Conservation (phyloP, 805 yeast genomes). For the Candida methanosorbosa region DNA sequence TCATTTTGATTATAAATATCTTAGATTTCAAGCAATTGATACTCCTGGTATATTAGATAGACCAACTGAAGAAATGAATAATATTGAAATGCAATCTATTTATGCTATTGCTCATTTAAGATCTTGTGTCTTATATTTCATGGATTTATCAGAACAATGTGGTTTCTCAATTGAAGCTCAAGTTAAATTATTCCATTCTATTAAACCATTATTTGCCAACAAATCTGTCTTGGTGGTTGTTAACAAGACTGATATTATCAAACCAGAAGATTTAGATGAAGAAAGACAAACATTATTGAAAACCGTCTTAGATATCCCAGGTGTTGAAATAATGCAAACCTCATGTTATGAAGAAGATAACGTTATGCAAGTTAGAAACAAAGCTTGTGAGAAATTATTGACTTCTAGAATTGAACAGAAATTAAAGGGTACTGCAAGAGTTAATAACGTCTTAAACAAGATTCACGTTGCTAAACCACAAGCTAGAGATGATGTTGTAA, state of each 20-base stretch:
- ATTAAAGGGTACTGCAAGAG: constrained; percentile 86
- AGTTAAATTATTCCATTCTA: constrained; percentile 92
- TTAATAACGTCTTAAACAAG: constrained; percentile 82
- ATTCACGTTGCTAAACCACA: constrained; percentile 91
- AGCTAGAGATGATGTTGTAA: constrained; percentile 75
- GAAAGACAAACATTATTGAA: constrained; percentile 66
- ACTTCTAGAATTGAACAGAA: constrained; percentile 96
- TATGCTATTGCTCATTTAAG: constrained; percentile 98
- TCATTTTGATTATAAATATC: constrained; percentile 95
- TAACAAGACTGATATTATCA: constrained; percentile 89
- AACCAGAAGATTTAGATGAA: constrained; percentile 72
- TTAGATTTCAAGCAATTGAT: constrained; percentile 97
- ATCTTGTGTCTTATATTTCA: constrained; percentile 92
- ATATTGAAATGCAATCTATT: constrained; percentile 98
- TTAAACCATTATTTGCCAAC: constrained; percentile 95
- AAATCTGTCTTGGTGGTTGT: constrained; percentile 92
- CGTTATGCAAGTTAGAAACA: constrained; percentile 91
- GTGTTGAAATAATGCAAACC: constrained; percentile 87
- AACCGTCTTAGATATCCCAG: constrained; percentile 55
- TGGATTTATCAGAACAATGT: constrained; percentile 99
- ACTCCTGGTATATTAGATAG: constrained; percentile 98
- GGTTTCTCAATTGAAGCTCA: constrained; percentile 97
- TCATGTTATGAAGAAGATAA: constrained; percentile 94
- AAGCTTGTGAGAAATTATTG: constrained; percentile 93
- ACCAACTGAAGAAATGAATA: constrained; percentile 99